Evolutionary conservation across 192 early-diverging fungal genomes (phyloP), one percentile per base, ranked within the genome.

Genomic region (Radiomyces spectabilis): DNA sequence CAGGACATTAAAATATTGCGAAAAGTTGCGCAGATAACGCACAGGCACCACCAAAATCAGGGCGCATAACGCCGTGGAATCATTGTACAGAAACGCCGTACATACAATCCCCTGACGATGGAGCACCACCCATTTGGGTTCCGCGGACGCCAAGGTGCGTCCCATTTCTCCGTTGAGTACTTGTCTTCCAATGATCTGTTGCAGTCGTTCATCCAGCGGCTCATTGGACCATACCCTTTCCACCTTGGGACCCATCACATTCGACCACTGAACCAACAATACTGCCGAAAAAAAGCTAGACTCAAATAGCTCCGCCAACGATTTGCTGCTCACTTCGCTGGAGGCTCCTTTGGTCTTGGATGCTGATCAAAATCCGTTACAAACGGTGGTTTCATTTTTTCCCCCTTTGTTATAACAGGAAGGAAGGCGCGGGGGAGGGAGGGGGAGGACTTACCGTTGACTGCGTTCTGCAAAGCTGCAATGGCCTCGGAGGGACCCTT

Each of bases 151-250:
- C 5, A 62, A 16, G 0, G 18, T 48, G 10, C 76, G 56, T 35
- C 73, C 71, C 39, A 78, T 74, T 33, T 78, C 76, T 2, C 76
- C 76, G 38, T 74, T 78, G 48, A 78, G 50, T 29, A 78, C 63
- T 34, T 78, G 76, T 47, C 74, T 69, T 9, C 69, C 72, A 41
- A 74, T 65, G 16, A 58, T 57, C 46, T 32, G 56, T 22, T 38
- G 16, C 10, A 57, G 3, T 15, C 19, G 21, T 16, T 41, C 37
- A 24, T 57, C 53, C 8, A 42, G 16, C 16, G 45, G 52, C 25
- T 62, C 60, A 5, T n/a, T 43, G 39, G 60, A 62, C 46, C 57
- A 38, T 52, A 75, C 72, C 59, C 72, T 74, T 24, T 75, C 70
- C 40, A 74, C 71, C 38, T 74, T 68, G 8, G 76, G 76, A 1